These are phyloP conservation scores for Fraxinus velutina DNA, from an alignment of 305 asterid genomes.

Conservation along the genomic window DNA sequence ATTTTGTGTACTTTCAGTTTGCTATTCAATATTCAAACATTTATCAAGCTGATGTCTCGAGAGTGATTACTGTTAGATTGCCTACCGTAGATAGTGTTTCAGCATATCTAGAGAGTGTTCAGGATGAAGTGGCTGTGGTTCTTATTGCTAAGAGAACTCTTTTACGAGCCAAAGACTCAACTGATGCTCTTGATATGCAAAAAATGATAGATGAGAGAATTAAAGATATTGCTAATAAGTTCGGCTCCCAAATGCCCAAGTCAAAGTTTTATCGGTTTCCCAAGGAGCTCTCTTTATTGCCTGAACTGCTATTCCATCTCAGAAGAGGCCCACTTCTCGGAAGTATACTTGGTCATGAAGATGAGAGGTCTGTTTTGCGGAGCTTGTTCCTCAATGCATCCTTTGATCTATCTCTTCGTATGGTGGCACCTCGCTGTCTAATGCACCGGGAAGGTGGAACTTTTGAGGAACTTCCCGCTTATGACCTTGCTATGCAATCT, in stretches of 20 bases:
- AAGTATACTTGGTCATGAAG: slow-evolving; percentile 86
- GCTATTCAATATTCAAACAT: slow-evolving; percentile 68
- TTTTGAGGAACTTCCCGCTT: slow-evolving; percentile 89
- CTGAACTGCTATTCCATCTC: slow-evolving; percentile 83
- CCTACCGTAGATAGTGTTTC: slow-evolving; percentile 84
- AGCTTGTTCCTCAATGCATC: slow-evolving; percentile 80
- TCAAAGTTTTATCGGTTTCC: slow-evolving; percentile 80
- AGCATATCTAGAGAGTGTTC: slow-evolving; percentile 77
- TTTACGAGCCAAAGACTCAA: slow-evolving; percentile 63
- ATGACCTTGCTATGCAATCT: slow-evolving; percentile 97
- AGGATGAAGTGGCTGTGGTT: slow-evolving; percentile 89
- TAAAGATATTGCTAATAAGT: slow-evolving; percentile 73
- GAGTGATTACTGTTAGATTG: slow-evolving; percentile 76
- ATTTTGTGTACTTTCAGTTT: slow-evolving; percentile 78
- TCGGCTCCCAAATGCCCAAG: slow-evolving; percentile 72
- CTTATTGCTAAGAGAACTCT: slow-evolving; percentile 80
- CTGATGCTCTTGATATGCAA: slow-evolving; percentile 67
- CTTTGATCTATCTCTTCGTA: slow-evolving; percentile 85
- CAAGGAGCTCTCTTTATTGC: slow-evolving; percentile 68
- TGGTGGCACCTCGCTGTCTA: slow-evolving; percentile 93
- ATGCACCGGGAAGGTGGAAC: slow-evolving; percentile 97
- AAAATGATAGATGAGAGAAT: slow-evolving; percentile 74
- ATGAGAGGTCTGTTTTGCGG: slow-evolving; percentile 80
- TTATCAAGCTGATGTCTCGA: slow-evolving; percentile 82
- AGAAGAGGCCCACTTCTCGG: slow-evolving; percentile 89